Evolutionary conservation across 225 moss, liverwort and hornwort species (phyloP).

Genomic region (Marchantia polymorpha): DNA sequence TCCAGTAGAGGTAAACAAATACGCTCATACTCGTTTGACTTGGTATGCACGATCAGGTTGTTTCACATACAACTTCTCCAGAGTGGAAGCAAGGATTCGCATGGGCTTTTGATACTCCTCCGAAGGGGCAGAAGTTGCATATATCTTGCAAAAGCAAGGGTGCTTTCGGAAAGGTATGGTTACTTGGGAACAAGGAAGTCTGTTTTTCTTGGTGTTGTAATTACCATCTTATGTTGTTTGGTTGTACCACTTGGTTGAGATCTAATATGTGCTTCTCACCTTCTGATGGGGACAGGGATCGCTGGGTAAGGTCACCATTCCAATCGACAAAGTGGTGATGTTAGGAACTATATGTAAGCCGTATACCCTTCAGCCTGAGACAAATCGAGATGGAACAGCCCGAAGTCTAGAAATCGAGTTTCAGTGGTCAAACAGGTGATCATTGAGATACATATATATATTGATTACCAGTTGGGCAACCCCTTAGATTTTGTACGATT

Average conservation of each 20-base stretch:
- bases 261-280: no score
- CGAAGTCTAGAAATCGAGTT: slow-evolving; percentile 95
- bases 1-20: not conserved
- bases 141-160: slow-evolving; percentile 98
- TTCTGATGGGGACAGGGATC: slow-evolving; percentile 60
- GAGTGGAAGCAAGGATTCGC: slow-evolving; percentile 99
- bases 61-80: slow-evolving; percentile 77
- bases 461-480: slow-evolving; percentile 32
- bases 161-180: slow-evolving; percentile 90
- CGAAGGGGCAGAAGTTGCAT: slow-evolving; percentile 94
- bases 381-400: slow-evolving; percentile 88
- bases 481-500: slow-evolving; percentile 44
- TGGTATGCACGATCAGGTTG: slow-evolving; percentile 53
- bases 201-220: not conserved
- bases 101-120: slow-evolving; percentile 98
- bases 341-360: slow-evolving; percentile 77
- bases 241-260: not conserved
- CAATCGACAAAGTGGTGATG: slow-evolving; percentile 92
- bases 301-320: slow-evolving; percentile 93
- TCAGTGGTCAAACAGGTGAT: slow-evolving; percentile 97
- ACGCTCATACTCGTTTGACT: not conserved
- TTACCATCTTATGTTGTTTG: not conserved
- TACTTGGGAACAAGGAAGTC: not conserved
- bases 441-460: slow-evolving; percentile 16
- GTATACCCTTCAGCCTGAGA: slow-evolving; percentile 86